phyloP scores from a whole-genome alignment of 2,329 filamentous ascomycete species.

The Talaromyces albobiverticillius region DNA sequence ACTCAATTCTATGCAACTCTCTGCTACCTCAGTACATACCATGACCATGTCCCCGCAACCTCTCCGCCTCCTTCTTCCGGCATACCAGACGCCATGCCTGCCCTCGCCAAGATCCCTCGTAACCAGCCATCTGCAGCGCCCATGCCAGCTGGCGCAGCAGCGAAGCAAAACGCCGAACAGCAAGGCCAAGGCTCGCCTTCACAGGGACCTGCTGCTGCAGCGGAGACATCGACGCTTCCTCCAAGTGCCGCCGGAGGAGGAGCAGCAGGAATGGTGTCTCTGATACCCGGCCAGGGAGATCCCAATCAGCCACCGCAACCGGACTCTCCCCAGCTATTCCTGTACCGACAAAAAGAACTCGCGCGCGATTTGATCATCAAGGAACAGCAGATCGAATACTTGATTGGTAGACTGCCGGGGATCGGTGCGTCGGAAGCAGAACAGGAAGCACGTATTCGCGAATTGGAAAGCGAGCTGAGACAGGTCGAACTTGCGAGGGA shows the following conservation, averaged over 20 bases:
- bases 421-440: constrained; percentile 44
- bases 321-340: constrained; percentile 41
- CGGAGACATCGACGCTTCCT: constrained; percentile 18
- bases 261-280: constrained; percentile 17
- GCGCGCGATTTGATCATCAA: constrained; percentile 50
- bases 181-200: constrained; percentile 13
- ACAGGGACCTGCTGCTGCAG: background rate
- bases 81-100: constrained; percentile 32
- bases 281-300: constrained; percentile 25
- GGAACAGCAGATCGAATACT: constrained; percentile 50
- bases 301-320: constrained; percentile 35
- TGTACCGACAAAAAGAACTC: constrained; percentile 44
- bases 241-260: background rate
- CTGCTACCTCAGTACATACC: constrained; percentile 47
- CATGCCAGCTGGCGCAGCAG: constrained; percentile 24
- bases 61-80: constrained; percentile 23
- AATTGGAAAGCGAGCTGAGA: constrained; percentile 43
- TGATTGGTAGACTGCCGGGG: constrained; percentile 46
- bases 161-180: constrained; percentile 18
- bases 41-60: constrained; percentile 41
- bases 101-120: constrained; percentile 41
- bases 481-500: constrained; percentile 43
- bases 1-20: constrained; percentile 53
- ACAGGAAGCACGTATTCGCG: constrained; percentile 43
- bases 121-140: constrained; percentile 35